Percentiles rank a stretch among this genome's conserved stretches.
These are phyloP conservation scores for Leptographium radiaticola DNA, from an alignment of 2,329 filamentous ascomycete genomes.

Conservation along the genomic window DNA sequence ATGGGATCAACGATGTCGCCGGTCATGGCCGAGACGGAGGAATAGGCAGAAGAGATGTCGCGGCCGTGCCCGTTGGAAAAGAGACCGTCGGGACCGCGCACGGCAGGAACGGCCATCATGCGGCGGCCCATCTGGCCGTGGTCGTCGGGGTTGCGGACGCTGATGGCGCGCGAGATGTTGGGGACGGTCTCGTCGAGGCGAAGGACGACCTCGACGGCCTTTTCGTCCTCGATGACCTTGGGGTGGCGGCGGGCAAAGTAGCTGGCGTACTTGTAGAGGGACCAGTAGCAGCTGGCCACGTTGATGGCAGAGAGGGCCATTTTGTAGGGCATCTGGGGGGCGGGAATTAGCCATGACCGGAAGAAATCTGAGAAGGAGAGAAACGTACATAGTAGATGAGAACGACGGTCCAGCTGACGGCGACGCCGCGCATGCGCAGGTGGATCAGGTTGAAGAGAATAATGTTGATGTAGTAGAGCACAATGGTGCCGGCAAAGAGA, in stretches of 20 bases:
- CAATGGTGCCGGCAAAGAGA: conserved; percentile 1
- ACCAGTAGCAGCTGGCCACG: conserved; percentile 6
- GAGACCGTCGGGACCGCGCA: not conserved
- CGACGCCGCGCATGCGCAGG: not conserved
- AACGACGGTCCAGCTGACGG: not conserved
- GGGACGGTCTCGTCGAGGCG: not conserved
- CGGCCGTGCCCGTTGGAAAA: not conserved
- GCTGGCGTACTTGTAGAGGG: conserved; percentile 5
- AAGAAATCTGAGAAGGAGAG: not conserved
- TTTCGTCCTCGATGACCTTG: conserved; percentile 5
- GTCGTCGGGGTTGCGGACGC: not conserved
- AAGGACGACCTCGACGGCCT: conserved; percentile 3
- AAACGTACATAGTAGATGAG: conserved; percentile 2
- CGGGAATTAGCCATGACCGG: too few relatives aligned
- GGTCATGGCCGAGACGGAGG: not conserved
- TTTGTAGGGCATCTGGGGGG: conserved; percentile 2
- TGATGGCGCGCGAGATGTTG: not conserved
- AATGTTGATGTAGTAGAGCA: conserved; percentile 1
- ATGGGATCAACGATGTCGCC: not conserved
- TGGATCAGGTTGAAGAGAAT: conserved; percentile 3
- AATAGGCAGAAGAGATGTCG: not conserved
- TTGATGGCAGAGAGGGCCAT: conserved; percentile 1
- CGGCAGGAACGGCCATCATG: not conserved
- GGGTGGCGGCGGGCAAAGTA: conserved; percentile 5
- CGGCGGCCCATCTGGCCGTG: not conserved